Evolutionary conservation across 805 yeast genomes (phyloP).

Genomic region (Candida andamanensis): DNA sequence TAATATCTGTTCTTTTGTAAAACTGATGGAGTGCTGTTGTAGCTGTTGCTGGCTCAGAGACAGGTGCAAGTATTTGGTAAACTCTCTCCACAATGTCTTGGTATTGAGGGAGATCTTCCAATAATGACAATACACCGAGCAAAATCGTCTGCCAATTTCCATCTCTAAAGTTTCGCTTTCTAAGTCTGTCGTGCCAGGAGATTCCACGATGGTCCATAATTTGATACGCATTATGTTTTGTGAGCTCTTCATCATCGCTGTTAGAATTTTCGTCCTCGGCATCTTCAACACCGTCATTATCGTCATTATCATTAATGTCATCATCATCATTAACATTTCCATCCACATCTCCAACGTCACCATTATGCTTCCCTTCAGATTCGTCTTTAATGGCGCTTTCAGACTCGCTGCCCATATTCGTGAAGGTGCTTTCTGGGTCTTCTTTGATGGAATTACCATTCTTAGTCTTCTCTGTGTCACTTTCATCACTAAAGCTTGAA

Average conservation of each 20-base stretch:
- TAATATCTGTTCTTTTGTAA: slow-evolving; percentile 45
- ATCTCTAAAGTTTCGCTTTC: slow-evolving; percentile 69
- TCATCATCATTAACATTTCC: slow-evolving; percentile 15
- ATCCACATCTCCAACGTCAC: slow-evolving; percentile 16
- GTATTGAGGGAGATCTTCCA: slow-evolving; percentile 54
- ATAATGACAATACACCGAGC: slow-evolving; percentile 63
- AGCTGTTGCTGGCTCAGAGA: slow-evolving; percentile 43
- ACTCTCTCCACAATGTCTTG: slow-evolving; percentile 45
- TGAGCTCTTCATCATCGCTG: slow-evolving; percentile 16
- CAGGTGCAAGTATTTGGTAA: slow-evolving; percentile 55
- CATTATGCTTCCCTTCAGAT: slow-evolving; percentile 10
- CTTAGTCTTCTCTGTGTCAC: slow-evolving; percentile 13
- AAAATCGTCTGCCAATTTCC: slow-evolving; percentile 83
- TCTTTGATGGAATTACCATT: slow-evolving; percentile 9
- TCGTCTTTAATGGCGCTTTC: slow-evolving; percentile 5
- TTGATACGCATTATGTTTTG: slow-evolving; percentile 40
- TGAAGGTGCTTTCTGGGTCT: slow-evolving; percentile 1
- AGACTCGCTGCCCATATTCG: neutral
- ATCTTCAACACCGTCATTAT: slow-evolving; percentile 12
- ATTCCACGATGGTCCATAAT: slow-evolving; percentile 53
- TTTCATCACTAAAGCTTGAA: slow-evolving; percentile 17
- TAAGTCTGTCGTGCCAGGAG: slow-evolving; percentile 75
- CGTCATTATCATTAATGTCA: slow-evolving; percentile 20
- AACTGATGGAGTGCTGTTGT: slow-evolving; percentile 50
- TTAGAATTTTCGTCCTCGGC: slow-evolving; percentile 14